phyloP scores from a whole-genome alignment of 352 stramenopile species.

The Phytophthora europaea region DNA sequence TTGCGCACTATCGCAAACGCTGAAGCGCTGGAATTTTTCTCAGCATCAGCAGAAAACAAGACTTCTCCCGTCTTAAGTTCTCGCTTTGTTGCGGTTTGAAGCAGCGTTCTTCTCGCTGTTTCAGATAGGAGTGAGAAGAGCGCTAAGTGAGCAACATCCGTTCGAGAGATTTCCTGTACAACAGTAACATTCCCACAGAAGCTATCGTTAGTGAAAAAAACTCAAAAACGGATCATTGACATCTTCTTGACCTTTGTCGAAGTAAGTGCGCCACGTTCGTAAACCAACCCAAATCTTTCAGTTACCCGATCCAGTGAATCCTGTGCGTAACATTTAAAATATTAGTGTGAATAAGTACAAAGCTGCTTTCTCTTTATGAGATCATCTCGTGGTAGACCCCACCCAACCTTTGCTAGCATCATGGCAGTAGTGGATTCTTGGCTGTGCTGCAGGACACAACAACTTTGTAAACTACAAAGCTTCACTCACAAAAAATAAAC shows the following conservation, averaged over 20 bases:
- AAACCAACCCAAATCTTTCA: conserved; percentile 41
- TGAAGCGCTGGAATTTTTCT: conserved; percentile 7
- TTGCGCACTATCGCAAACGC: conserved; percentile 51
- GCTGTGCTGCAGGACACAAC: conserved; percentile 22
- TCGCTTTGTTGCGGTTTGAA: conserved; percentile 37
- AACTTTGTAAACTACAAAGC: not conserved
- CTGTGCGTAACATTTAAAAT: conserved; percentile 6
- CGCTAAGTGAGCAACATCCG: conserved; percentile 49
- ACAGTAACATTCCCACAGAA: not conserved
- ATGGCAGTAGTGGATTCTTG: conserved; percentile 37
- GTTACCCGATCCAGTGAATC: conserved; percentile 39
- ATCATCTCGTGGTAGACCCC: not conserved
- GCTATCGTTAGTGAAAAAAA: not conserved
- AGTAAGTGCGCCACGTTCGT: conserved; percentile 34
- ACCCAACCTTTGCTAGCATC: conserved; percentile 34
- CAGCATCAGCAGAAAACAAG: conserved; percentile 19
- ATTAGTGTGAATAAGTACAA: not conserved
- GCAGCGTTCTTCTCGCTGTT: conserved; percentile 32
- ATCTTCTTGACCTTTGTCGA: conserved; percentile 17
- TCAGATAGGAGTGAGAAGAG: conserved; percentile 59
- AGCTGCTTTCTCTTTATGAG: not conserved
- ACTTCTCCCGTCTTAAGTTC: conserved; percentile 27
- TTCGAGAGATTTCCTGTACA: conserved; percentile 41
- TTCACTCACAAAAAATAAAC: not conserved
- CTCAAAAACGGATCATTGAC: not conserved